Evolutionary conservation across 169 alveolate species (phyloP).

Genomic region (Plasmodium berghei): DNA sequence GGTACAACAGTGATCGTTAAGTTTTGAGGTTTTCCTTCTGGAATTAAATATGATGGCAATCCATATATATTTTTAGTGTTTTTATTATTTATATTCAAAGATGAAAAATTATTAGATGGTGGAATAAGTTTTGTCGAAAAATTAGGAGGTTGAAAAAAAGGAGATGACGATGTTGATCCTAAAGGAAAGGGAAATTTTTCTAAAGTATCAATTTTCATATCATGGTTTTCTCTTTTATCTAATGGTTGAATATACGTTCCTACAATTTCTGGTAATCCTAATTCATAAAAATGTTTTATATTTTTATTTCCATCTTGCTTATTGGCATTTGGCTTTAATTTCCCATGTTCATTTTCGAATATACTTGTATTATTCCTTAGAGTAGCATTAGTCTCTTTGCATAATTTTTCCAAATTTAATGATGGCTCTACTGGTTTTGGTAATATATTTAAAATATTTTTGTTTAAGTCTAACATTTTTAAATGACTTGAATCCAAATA

Average conservation of each 20-base stretch:
- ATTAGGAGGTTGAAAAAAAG: conserved; percentile 71
- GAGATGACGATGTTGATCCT: conserved; percentile 35
- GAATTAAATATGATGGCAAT: conserved; percentile 62
- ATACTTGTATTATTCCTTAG: conserved; percentile 11
- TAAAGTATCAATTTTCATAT: neutral
- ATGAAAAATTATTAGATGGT: conserved; percentile 22
- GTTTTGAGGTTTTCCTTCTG: conserved; percentile 67
- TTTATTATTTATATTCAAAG: conserved; percentile 27
- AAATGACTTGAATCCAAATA: conserved; percentile 74
- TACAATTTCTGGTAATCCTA: conserved; percentile 56
- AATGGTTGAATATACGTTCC: conserved; percentile 76
- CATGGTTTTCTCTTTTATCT: conserved; percentile 15
- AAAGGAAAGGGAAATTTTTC: conserved; percentile 36
- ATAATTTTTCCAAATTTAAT: conserved; percentile 63
- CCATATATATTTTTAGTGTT: conserved; percentile 52
- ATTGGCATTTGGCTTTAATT: neutral
- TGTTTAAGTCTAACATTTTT: conserved; percentile 75
- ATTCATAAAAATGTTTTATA: conserved; percentile 52
- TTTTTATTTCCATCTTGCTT: conserved; percentile 17
- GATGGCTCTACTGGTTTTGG: conserved; percentile 75
- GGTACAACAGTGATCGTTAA: conserved; percentile 72
- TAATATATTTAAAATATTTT: conserved; percentile 35
- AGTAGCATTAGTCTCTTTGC: conserved; percentile 58
- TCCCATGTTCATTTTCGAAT: neutral
- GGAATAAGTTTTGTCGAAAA: conserved; percentile 36